Base-by-base conservation (phyloP, 2,329 filamentous ascomycete species). In the Alternaria panax region DNA sequence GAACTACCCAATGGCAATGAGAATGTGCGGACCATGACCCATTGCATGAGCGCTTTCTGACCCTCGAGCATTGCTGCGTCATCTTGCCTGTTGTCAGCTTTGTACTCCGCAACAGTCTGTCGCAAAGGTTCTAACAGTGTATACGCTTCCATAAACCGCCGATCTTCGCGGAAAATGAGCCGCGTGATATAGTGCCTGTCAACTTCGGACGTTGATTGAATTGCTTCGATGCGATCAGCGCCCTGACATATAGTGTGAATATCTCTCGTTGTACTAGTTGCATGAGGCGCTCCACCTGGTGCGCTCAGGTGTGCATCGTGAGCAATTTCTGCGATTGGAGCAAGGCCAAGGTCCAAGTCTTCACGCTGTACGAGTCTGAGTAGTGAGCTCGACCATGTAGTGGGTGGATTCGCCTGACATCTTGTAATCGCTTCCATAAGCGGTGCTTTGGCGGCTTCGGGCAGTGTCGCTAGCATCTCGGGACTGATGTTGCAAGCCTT, bases 1-100 rank as follows among this genome's bases (percentile, higher is more conserved):
- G 90, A 93, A 62, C 93, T 89, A 2, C 96, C 96, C 6, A 92
- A 86, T 1, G 95, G 92, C 53, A 97, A 90, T 2, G 95, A 93
- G 59, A 98, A 84, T 14, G 94, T 98, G 59, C 95, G 88, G 45
- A 91, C 87, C 40, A 94, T 95, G 36, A 97, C 87, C 72, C 90
- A 90, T 60, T 95, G 91, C 58, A 95, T 93, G 30, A 97, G 84
- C 62, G 92, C 90, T 76, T 97, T 97, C 77, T 99, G 95, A 59
- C 91, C 92, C 75, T 99, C 95, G 9, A 99, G 83, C 57, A 96
- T 88, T 62, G 95, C 90, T 16, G 92, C 89, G 74, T 99, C 95
- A 22, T 89, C 87, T 90, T 92, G 95, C 40, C 88, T 87, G 1
- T 90, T 87, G 63, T 92, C 85, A 2, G 89, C 87, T 38, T 89